Conservation (phyloP, 2,329 filamentous ascomycete species). For the Dactylellina cionopaga region DNA sequence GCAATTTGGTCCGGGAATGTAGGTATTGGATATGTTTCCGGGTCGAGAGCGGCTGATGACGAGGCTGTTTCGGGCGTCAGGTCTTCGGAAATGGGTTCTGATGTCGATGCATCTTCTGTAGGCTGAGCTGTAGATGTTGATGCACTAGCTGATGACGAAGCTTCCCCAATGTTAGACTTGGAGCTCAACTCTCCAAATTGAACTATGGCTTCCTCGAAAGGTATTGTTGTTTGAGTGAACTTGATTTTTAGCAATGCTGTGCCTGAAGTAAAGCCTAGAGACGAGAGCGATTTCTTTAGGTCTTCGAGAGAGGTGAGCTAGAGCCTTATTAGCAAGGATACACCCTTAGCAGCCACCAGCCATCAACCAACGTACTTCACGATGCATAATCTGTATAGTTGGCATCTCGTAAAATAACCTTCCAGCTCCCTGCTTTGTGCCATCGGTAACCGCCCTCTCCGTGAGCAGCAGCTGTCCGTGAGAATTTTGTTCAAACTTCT, state of each 20-base stretch:
- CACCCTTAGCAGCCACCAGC: not conserved
- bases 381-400: constrained; percentile 81
- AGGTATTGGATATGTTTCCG: constrained; percentile 35
- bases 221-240: constrained; percentile 79
- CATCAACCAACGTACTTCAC: constrained; percentile 64
- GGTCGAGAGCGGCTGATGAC: constrained; percentile 13
- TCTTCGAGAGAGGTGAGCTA: constrained; percentile 76
- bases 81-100: constrained; percentile 23
- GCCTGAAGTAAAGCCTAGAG: constrained; percentile 86
- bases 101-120: constrained; percentile 14
- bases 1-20: constrained; percentile 52
- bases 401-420: constrained; percentile 89
- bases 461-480: constrained; percentile 75
- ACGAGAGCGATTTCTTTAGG: constrained; percentile 86
- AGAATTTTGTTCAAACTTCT: constrained; percentile 86
- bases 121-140: constrained; percentile 56
- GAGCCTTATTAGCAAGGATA: not conserved
- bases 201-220: constrained; percentile 83
- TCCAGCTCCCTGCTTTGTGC: constrained; percentile 70
- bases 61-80: constrained; percentile 22
- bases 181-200: constrained; percentile 82
- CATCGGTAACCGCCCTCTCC: constrained; percentile 74
- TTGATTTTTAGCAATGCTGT: constrained; percentile 80
- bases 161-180: constrained; percentile 62
- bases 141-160: constrained; percentile 55